Base-by-base conservation (phyloP, 805 yeast genomes). In the Isabelozyma pseudorhagii region DNA sequence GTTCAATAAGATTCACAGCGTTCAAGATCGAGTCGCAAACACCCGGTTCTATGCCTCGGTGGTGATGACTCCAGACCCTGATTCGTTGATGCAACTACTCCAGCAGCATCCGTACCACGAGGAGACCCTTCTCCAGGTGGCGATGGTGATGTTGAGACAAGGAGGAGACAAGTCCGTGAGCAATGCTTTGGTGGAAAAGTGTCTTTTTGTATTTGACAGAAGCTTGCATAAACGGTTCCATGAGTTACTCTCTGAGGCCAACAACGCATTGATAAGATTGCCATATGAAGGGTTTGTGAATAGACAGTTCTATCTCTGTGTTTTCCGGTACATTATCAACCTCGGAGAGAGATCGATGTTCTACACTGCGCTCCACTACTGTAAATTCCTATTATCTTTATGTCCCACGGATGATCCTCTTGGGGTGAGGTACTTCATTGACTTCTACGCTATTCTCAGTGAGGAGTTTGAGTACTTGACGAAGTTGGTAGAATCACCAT, bases 371-470 rank as follows among this genome's bases (percentile, higher is more conserved):
- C 77, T 88, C 41, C 81, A 82, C 40, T 90, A 85, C 71, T 80
- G 87, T 57, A 89, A 88, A 62, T 72, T 85, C 5, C 70, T 90
- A 45, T 71, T 87, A 53, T 80, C 91, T 2, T 68, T 91, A 29
- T 74, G 81, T 36, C 96, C 96, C 1, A 77, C 83, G 2, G 88
- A 85, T 49, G 97, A 91, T 69, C 96, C 96, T 1, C 71, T 85
- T 46, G 96, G 96, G 18, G 90, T 86, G 10, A 77, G 96, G 54
- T 85, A 85, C 60, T 87, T 89, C 63, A 83, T 91, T 56, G 97
- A 91, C 62, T 84, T 80, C 60, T 90, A 87, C 60, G 84, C 93
- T 3, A 69, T 88, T 3, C 69, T 82, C 67, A 74, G 88, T 38
- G 83, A 78, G 31, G 89, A 89, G 52, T 82, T 77, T 59, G 72